Evolutionary conservation across 2,329 filamentous ascomycete genomes (phyloP), one percentile per base, ranked within the genome.

Genomic region (Arthrobotrys entomopaga): DNA sequence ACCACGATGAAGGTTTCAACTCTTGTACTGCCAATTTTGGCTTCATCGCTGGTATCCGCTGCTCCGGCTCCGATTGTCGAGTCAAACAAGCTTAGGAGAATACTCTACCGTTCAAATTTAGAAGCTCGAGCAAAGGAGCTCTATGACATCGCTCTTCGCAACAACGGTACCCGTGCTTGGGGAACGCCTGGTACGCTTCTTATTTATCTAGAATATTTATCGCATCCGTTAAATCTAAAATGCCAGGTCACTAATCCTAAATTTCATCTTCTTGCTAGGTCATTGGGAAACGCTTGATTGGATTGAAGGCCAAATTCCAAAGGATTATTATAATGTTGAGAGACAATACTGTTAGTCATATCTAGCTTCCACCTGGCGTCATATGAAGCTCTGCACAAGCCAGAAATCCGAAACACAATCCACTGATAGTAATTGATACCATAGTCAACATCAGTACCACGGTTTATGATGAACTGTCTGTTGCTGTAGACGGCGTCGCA

Each of bases 131-230:
- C 84, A 4, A 79, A 84, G 77, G 82, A 82, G 78, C 82, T 85
- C 1, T 81, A 84, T 77, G 80, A 82, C 76, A 80, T 85, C 57
- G 83, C 84, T 20, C 42, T 57, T 8, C 26, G 10, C 43, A 80
- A 82, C 24, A 80, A 84, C 65, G 81, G 82, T 49, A 84, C 82
- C 77, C 83, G 84, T 29, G 82, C 80, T 56, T 84, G 85, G 61
- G 83, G 83, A 50, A 80, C 82, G 65, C 78, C 78, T 38, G 84
- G 84, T 61, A 85, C 83, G 4, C 42, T 43, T 13, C 3, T 46
- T 5, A 46, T 46, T n/a, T 46, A 46, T n/a, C 2, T 6, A 46
- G n/a, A n/a, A n/a, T n/a, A n/a, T n/a, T n/a, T n/a, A n/a, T n/a
- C n/a, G n/a, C n/a, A n/a, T n/a, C n/a, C n/a, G n/a, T n/a, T n/a